Conservation (phyloP, 371 early-diverging fungal genomes). For the Dentiscutata heterogama region DNA sequence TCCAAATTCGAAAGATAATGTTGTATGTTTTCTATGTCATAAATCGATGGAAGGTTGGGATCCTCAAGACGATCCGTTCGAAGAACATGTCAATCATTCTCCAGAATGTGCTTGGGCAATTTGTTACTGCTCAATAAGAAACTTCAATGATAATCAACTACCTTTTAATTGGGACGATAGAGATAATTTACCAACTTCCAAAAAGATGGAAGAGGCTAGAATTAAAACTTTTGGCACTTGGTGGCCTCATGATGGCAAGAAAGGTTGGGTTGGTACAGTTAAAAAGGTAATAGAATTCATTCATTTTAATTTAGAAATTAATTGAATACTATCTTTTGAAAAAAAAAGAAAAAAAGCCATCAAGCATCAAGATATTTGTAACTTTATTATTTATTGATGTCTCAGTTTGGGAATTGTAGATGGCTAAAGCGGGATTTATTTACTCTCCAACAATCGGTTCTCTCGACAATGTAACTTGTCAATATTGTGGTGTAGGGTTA, state of each 20-base stretch:
- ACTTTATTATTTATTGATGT: not conserved
- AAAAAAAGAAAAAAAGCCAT: not conserved
- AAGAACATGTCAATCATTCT: conserved; percentile 50
- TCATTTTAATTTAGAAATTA: not conserved
- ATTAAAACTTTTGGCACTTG: conserved; percentile 54
- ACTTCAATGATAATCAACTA: conserved; percentile 39
- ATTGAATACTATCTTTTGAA: not conserved
- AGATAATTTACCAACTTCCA: conserved; percentile 50
- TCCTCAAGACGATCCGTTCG: conserved; percentile 48
- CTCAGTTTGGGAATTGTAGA: conserved; percentile 47
- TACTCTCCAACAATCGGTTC: conserved; percentile 54
- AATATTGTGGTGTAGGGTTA: conserved; percentile 55
- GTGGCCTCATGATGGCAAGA: conserved; percentile 55
- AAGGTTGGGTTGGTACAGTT: conserved; percentile 52
- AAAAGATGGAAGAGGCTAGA: conserved; percentile 52
- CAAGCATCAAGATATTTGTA: not conserved
- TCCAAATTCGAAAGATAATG: conserved; percentile 48
- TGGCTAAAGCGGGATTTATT: conserved; percentile 61
- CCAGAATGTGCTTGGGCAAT: conserved; percentile 52
- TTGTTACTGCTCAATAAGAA: conserved; percentile 38
- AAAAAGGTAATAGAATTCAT: conserved; percentile 47
- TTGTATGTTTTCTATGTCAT: conserved; percentile 52
- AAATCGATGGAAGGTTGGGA: conserved; percentile 54
- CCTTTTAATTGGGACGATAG: conserved; percentile 47
- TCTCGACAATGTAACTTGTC: conserved; percentile 54